Base-by-base conservation (phyloP, 140 eudicot species). In the Eryngium alpinum region DNA sequence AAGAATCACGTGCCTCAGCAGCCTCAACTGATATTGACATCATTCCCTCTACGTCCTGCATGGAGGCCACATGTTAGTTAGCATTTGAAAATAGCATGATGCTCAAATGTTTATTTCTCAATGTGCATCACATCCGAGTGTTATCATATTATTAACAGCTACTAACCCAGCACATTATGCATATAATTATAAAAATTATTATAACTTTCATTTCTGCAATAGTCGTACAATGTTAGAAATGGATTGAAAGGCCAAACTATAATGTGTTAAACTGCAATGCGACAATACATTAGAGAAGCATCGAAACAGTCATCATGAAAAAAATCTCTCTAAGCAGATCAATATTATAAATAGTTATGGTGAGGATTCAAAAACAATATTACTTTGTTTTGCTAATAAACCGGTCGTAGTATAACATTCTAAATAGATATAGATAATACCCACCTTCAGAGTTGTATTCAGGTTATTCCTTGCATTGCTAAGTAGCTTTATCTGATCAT, bases 11-110 rank as follows among this genome's bases (percentile, higher is more conserved):
- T 21, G 99, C 99, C 84, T 89, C 99, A 74, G 98, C 83, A 81
- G 99, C 99, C 86, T 96, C 99, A 34, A 86, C 94, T 50, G 99
- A 96, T 80, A 96, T 96, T 10, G 99, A 93, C 99, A 96, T 93
- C 99, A 96, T 93, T 29, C 99, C 99, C 86, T 96, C 99, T 79
- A 96, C 95, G 84, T 96, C 99, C 99, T 96, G 81, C 59, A 83
- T 81, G 28, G 46, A n/a, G 27, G 57, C 34, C 87, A 84, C 79
- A 66, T 75, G 63, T 50, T 66, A 59, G 46, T 38, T 38, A 38
- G 46, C 46, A 38, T 38, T 38, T 38, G 46, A 38, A 38, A 38
- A 38, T 38, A 38, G 46, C 46, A 38, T 7, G 46, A 38, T 7
- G 46, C 46, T 38, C 46, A 7, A 7, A 38, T 38, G 7, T 2